These are phyloP conservation scores for Nectriaceae sp. DNA, from an alignment of 2,329 filamentous ascomycete species.

Conservation along the genomic window DNA sequence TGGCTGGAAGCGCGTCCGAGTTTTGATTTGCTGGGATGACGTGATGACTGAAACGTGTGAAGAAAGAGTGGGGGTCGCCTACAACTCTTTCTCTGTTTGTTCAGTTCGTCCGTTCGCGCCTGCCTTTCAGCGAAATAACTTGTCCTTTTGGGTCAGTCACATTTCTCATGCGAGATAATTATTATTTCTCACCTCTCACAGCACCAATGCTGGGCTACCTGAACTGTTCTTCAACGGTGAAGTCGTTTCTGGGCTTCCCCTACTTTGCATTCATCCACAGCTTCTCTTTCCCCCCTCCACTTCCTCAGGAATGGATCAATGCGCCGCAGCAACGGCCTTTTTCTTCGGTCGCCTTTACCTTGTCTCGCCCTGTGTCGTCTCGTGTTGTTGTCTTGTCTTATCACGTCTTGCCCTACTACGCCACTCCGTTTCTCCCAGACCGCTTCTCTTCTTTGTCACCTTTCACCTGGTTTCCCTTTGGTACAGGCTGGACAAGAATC, in stretches of 20 bases:
- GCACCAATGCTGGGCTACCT: no score
- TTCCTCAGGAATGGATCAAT: not conserved
- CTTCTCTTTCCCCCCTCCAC: not conserved
- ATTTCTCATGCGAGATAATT: not conserved
- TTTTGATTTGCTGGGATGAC: slow-evolving; percentile 35
- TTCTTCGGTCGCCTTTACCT: not conserved
- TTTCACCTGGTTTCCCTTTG: not conserved
- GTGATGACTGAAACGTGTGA: slow-evolving; percentile 19
- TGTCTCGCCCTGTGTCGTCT: slow-evolving; percentile 1
- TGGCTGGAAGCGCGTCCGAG: slow-evolving; percentile 26
- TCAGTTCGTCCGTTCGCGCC: not conserved
- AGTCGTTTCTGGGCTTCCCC: no score
- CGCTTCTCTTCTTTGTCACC: slow-evolving; percentile 7
- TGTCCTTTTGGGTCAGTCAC: not conserved
- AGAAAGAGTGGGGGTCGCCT: not conserved
- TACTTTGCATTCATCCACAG: no score
- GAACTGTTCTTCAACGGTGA: no score
- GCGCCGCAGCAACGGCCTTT: not conserved
- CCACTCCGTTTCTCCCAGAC: slow-evolving; percentile 4
- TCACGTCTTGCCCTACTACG: not conserved
- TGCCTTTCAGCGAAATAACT: not conserved
- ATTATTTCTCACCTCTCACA: not conserved
- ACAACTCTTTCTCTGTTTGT: not conserved
- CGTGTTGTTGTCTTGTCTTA: not conserved
- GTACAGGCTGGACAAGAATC: not conserved